Evolutionary conservation across 2,329 filamentous ascomycete genomes (phyloP), one percentile per base, ranked within the genome.

Genomic region (Fusarium sp.): DNA sequence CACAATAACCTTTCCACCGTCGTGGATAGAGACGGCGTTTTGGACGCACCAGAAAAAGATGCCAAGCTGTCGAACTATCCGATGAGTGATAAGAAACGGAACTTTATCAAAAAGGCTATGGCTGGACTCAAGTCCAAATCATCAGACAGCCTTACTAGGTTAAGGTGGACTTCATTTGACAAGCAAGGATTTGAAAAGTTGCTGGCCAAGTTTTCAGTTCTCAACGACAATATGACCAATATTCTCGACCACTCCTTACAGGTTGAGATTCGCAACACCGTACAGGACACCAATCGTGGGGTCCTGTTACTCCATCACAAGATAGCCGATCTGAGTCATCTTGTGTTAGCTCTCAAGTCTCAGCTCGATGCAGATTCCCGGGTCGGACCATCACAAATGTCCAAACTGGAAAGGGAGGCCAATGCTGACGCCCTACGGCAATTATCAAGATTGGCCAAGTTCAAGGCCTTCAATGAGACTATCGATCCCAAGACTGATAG

Each of bases 381-480:
- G 5, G 55, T 64, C 26, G 70, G 75, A 13, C 54, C 75, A 15
- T 79, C 80, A 10, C 78, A 78, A 20, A 78, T 82, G 74, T 81
- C 82, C 4, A 78, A 77, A 28, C 61, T 76, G 3, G 81, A 83
- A 62, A 78, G 80, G 44, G 80, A 81, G 24, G 81, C 81, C 48
- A 83, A 85, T 44, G 81, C 81, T 20, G 80, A 83, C 28, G 82
- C 81, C 2, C 77, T 86, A 12, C 79, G 80, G 53, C 81, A 85
- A 33, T 74, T 87, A 6, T 79, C 83, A 5, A 82, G 83, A 62
- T 74, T 87, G 13, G 85, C 85, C 73, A 86, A 85, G 68, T 87
- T 87, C 80, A 87, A 87, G 70, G 85, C 85, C 5, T 87, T 87
- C 72, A 87, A 86, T 47, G 82, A 85, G 71, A 83, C 83, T 5